phyloP scores from a whole-genome alignment of 73 alveolate genomes.

The Diophrys appendiculata region DNA sequence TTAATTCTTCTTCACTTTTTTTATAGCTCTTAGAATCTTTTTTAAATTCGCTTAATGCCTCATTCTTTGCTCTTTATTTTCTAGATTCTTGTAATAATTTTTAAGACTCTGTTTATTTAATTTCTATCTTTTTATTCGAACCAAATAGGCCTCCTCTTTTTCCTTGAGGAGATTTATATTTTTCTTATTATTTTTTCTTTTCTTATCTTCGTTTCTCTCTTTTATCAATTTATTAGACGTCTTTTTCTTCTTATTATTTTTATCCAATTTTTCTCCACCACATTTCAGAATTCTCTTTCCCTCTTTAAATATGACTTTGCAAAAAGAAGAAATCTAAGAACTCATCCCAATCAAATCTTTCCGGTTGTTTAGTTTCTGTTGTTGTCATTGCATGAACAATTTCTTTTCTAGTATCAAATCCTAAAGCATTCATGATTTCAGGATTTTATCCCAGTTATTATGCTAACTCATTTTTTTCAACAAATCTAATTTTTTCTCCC shows the following conservation, averaged over 20 bases:
- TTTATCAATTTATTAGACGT: neutral
- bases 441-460: conserved; percentile 44
- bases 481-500: conserved; percentile 1
- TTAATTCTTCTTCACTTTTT: neutral
- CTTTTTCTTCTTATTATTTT: neutral
- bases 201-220: neutral
- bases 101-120: neutral
- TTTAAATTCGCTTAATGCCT: conserved; percentile 35
- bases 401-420: conserved; percentile 17
- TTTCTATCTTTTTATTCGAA: neutral
- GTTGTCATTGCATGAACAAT: neutral
- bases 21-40: too few species aligned
- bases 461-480: conserved; percentile 32
- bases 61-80: neutral
- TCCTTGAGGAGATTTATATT: neutral
- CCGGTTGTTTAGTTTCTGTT: conserved; percentile 7
- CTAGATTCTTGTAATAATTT: conserved; percentile 31
- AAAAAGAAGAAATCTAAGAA: conserved; percentile 57
- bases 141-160: neutral
- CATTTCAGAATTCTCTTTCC: neutral
- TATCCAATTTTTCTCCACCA: conserved; percentile 57
- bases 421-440: conserved; percentile 53
- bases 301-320: neutral
- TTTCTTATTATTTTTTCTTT: conserved; percentile 19
- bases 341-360: conserved; percentile 47